phyloP scores from a whole-genome alignment of 1,139 yeast species.

The Yamadazyma pseudoaaseri region DNA sequence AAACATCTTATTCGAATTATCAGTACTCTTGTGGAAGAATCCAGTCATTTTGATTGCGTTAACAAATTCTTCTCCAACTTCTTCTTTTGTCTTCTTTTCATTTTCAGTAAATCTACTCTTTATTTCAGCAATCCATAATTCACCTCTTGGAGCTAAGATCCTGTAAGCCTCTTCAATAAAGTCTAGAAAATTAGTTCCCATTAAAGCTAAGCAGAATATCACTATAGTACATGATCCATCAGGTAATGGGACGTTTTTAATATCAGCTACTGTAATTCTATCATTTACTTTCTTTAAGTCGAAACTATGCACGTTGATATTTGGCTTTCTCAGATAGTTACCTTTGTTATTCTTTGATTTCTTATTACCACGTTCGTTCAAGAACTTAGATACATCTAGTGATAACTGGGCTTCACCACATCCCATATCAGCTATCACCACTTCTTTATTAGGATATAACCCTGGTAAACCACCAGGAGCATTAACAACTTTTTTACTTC shows the following conservation, averaged over 20 bases:
- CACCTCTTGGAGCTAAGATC: constrained; percentile 85
- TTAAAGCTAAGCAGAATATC: constrained; percentile 85
- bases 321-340: constrained; percentile 22
- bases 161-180: constrained; percentile 89
- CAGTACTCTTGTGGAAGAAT: constrained; percentile 84
- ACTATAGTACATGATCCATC: constrained; percentile 81
- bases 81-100: constrained; percentile 26
- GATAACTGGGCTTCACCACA: constrained; percentile 96
- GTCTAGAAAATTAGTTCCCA: constrained; percentile 96
- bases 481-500: constrained; percentile 66
- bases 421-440: constrained; percentile 96
- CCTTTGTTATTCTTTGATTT: constrained; percentile 35
- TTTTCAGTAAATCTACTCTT: constrained; percentile 81
- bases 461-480: constrained; percentile 98
- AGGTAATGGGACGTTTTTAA: constrained; percentile 80
- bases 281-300: constrained; percentile 87
- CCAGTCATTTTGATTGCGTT: constrained; percentile 75
- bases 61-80: constrained; percentile 71
- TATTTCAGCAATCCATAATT: constrained; percentile 96
- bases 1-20: constrained; percentile 88
- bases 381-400: constrained; percentile 55
- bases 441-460: constrained; percentile 38
- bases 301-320: constrained; percentile 77
- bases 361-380: constrained; percentile 33
- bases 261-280: constrained; percentile 92